These are phyloP conservation scores for Peronospora belbahrii DNA, from an alignment of 352 stramenopile species.

Conservation along the genomic window DNA sequence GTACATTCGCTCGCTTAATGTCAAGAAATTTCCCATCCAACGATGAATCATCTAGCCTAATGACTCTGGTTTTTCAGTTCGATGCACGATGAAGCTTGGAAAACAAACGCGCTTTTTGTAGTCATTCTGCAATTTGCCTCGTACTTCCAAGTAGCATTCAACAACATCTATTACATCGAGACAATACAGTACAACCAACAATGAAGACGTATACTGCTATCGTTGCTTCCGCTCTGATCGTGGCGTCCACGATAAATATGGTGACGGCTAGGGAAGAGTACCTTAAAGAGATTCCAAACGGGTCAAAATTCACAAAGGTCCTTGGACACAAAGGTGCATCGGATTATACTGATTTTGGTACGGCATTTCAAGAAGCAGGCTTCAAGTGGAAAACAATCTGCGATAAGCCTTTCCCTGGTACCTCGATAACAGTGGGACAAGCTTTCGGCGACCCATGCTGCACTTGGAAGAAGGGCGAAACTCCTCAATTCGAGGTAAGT, in stretches of 20 bases:
- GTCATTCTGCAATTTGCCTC: constrained; percentile 1
- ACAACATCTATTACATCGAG: neutral
- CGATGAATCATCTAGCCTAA: no score
- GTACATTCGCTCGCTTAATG: no score
- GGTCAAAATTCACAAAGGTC: constrained; percentile 21
- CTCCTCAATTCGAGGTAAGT: neutral
- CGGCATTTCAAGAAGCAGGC: constrained; percentile 14
- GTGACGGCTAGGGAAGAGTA: constrained; percentile 4
- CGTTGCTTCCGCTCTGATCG: constrained; percentile 1
- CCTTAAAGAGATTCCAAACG: constrained; percentile 30
- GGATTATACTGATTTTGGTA: constrained; percentile 26
- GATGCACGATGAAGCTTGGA: neutral
- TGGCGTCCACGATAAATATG: neutral
- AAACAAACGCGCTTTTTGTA: neutral
- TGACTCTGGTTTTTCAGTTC: neutral
- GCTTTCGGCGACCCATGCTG: constrained; percentile 17
- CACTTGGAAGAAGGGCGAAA: constrained; percentile 12
- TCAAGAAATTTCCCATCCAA: neutral
- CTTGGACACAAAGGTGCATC: constrained; percentile 23
- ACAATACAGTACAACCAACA: neutral
- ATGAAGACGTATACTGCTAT: constrained; percentile 5
- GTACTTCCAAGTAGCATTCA: neutral
- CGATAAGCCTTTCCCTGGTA: constrained; percentile 2
- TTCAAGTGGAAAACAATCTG: constrained; percentile 24
- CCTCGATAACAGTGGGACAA: constrained; percentile 16